These are phyloP conservation scores for Leucocoprinus birnbaumii DNA, from an alignment of 768 basidiomycete species.

Conservation along the genomic window DNA sequence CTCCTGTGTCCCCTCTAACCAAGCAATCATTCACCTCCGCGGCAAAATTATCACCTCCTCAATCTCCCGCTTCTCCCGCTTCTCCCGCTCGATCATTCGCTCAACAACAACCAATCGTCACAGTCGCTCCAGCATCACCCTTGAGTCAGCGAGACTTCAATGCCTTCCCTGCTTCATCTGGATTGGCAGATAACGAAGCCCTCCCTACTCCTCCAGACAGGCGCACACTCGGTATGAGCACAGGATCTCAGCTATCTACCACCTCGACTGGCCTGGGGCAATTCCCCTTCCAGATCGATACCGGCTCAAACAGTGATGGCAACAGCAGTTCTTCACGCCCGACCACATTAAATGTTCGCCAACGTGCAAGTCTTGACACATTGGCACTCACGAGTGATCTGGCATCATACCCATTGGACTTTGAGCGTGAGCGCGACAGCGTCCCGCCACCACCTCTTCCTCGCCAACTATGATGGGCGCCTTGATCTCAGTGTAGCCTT, in stretches of 20 bases:
- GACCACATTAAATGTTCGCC: conserved; percentile 35
- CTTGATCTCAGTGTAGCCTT: not conserved
- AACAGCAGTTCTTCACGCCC: conserved; percentile 22
- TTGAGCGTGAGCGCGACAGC: conserved; percentile 54
- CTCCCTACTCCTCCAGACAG: conserved; percentile 58
- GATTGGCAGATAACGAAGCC: conserved; percentile 19
- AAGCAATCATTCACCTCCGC: conserved; percentile 52
- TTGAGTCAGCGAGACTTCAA: conserved; percentile 47
- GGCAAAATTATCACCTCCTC: conserved; percentile 36
- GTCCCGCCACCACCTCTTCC: conserved; percentile 22
- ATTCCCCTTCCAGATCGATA: conserved; percentile 86
- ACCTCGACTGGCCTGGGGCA: conserved; percentile 79
- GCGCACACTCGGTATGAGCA: conserved; percentile 66
- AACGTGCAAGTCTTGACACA: conserved; percentile 83
- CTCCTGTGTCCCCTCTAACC: conserved; percentile 68
- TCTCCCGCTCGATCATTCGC: conserved; percentile 18
- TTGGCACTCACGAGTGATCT: conserved; percentile 80
- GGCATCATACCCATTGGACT: conserved; percentile 79
- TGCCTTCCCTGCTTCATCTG: conserved; percentile 17
- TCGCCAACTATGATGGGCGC: conserved; percentile 5
- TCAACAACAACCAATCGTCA: conserved; percentile 52
- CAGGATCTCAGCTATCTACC: conserved; percentile 73
- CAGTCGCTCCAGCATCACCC: conserved; percentile 50
- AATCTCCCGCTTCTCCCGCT: not conserved
- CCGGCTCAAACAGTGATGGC: conserved; percentile 39